phyloP scores from a whole-genome alignment of 805 yeast species.

The Komagataella populi region DNA sequence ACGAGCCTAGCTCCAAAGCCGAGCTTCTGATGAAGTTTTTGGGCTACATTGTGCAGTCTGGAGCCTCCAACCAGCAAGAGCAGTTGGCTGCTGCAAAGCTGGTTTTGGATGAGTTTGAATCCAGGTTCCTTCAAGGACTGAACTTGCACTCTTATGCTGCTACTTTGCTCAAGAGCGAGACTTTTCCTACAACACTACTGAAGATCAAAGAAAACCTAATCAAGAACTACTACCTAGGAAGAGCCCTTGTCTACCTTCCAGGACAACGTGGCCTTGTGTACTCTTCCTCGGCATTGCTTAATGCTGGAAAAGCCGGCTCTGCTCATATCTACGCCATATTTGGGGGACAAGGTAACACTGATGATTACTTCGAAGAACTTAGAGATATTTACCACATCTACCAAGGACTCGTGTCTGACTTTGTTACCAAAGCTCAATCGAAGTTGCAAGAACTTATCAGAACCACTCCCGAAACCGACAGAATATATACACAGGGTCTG shows the following conservation, averaged over 20 bases:
- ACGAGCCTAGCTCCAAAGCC: conserved; percentile 77
- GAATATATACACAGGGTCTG: conserved; percentile 87
- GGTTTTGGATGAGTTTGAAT: conserved; percentile 73
- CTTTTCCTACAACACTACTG: conserved; percentile 48
- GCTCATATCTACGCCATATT: conserved; percentile 74
- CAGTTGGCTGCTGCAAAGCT: conserved; percentile 48
- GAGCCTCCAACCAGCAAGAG: conserved; percentile 12
- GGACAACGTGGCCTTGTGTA: conserved; percentile 10
- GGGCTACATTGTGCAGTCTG: conserved; percentile 40
- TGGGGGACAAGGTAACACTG: conserved; percentile 99
- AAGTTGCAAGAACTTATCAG: conserved; percentile 57
- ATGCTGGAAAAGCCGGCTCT: conserved; percentile 39
- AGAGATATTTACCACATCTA: conserved; percentile 73
- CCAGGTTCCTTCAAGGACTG: conserved; percentile 54
- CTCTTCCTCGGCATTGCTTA: conserved; percentile 34
- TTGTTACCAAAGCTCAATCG: conserved; percentile 55
- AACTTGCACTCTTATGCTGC: conserved; percentile 90
- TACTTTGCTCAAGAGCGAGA: conserved; percentile 40
- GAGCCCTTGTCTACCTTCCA: conserved; percentile 12
- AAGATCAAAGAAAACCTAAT: conserved; percentile 63
- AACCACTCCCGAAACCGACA: conserved; percentile 64
- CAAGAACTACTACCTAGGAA: conserved; percentile 53
- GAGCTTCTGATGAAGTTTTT: conserved; percentile 78
- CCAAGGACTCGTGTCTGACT: conserved; percentile 58
- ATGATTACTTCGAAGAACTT: conserved; percentile 93